Evolutionary conservation across 2,329 filamentous ascomycete species (phyloP).

Genomic region (Lasiodiplodia sp.): DNA sequence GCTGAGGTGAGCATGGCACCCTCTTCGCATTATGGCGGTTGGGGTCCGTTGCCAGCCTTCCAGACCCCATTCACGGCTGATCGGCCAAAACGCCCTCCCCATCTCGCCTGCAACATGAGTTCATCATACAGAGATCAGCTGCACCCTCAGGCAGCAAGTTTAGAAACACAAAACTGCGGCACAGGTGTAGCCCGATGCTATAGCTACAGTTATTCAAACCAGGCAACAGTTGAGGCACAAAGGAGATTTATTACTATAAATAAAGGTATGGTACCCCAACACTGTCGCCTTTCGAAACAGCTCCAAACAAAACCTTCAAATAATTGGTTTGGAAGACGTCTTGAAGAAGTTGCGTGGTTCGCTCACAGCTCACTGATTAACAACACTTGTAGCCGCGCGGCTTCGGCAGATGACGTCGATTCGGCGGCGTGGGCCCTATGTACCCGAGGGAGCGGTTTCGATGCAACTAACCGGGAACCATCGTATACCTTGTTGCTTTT

Average conservation of each 20-base stretch:
- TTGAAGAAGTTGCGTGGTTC: neutral
- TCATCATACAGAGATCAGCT: neutral
- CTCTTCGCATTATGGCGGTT: neutral
- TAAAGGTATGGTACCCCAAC: neutral
- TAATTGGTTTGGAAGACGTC: neutral
- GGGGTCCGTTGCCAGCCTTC: neutral
- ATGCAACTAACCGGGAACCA: neutral
- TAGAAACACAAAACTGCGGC: neutral
- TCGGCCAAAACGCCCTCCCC: neutral
- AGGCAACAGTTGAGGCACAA: neutral
- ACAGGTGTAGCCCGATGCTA: neutral
- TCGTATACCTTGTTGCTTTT: neutral
- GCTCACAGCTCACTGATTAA: neutral
- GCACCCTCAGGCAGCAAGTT: neutral
- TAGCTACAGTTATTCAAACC: neutral
- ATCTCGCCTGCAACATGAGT: neutral
- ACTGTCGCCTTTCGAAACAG: neutral
- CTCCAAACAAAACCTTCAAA: neutral
- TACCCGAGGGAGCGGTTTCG: neutral
- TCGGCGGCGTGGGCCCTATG: neutral
- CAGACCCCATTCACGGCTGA: neutral
- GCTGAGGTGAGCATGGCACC: neutral
- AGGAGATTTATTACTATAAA: neutral
- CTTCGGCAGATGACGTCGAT: neutral
- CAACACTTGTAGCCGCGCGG: neutral